Conservation (phyloP, 805 yeast species). For the Suhomyces pyralidae region DNA sequence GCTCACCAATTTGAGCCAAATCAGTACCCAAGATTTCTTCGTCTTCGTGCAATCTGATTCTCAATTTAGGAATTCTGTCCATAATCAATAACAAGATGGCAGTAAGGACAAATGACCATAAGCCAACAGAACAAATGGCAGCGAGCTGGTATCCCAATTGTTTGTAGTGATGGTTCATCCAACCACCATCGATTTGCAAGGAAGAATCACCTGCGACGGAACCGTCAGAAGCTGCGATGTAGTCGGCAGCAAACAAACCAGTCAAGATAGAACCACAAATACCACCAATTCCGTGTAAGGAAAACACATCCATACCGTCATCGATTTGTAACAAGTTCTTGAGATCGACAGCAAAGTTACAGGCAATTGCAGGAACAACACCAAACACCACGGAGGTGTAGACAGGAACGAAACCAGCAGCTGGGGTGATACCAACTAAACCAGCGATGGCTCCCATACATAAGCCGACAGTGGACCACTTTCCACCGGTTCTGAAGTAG, state of each 20-base stretch:
- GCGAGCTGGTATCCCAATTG: conserved; percentile 91
- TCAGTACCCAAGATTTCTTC: conserved; percentile 90
- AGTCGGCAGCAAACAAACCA: conserved; percentile 90
- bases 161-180: conserved; percentile 77
- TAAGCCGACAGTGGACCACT: conserved; percentile 91
- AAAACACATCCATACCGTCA: conserved; percentile 93
- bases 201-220: conserved; percentile 35
- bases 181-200: conserved; percentile 66
- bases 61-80: conserved; percentile 77
- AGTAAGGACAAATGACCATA: conserved; percentile 76
- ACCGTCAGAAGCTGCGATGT: conserved; percentile 82
- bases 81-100: conserved; percentile 60
- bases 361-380: conserved; percentile 66
- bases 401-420: conserved; percentile 93
- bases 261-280: conserved; percentile 78
- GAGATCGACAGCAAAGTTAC: conserved; percentile 83
- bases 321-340: conserved; percentile 73
- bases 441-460: conserved; percentile 95
- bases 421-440: conserved; percentile 93
- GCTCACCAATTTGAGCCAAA: conserved; percentile 86
- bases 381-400: conserved; percentile 88
- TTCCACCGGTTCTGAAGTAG: conserved; percentile 77
- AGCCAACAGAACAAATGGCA: conserved; percentile 64
- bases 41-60: conserved; percentile 78
- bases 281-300: conserved; percentile 94